A percentile compares a stretch with the other conserved stretches of the same genome.
These are phyloP conservation scores for Populus tomentosa DNA, from an alignment of 441 rosid species.

Conservation along the genomic window DNA sequence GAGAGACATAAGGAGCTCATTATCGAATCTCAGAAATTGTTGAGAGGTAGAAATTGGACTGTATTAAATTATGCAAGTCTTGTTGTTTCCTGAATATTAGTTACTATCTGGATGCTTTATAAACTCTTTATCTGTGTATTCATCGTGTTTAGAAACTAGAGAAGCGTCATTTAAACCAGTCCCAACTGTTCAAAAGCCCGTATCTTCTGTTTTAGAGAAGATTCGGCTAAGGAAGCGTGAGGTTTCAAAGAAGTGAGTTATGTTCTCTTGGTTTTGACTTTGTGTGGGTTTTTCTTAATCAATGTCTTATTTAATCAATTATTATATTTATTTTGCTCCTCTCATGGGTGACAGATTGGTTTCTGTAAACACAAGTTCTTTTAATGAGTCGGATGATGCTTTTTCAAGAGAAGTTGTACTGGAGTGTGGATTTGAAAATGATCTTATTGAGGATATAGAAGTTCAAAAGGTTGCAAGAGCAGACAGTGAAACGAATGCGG, in stretches of 20 bases:
- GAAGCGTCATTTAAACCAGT: conserved; percentile 74
- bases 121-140: background rate
- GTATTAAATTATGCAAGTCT: background rate
- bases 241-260: conserved; percentile 63
- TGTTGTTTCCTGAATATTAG: background rate
- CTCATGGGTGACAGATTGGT: conserved; percentile 29
- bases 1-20: conserved; percentile 28
- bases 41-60: conserved; percentile 53
- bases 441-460: conserved; percentile 1
- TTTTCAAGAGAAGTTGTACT: conserved; percentile 21
- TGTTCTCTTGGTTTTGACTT: conserved; percentile 1
- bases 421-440: conserved; percentile 26
- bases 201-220: conserved; percentile 84
- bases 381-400: conserved; percentile 16
- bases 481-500: conserved; percentile 13
- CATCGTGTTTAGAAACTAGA: conserved; percentile 49
- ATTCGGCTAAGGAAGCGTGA: conserved; percentile 78
- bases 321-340: background rate
- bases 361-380: conserved; percentile 24
- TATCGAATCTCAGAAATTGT: conserved; percentile 59
- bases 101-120: background rate
- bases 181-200: conserved; percentile 65
- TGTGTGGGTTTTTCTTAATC: background rate
- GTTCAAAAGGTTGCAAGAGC: conserved; percentile 23
- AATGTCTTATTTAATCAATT: background rate